A percentile compares a stretch with the other conserved stretches of the same genome.
phyloP scores from a whole-genome alignment of 2,329 filamentous ascomycete species.

The Xylaria sp. region DNA sequence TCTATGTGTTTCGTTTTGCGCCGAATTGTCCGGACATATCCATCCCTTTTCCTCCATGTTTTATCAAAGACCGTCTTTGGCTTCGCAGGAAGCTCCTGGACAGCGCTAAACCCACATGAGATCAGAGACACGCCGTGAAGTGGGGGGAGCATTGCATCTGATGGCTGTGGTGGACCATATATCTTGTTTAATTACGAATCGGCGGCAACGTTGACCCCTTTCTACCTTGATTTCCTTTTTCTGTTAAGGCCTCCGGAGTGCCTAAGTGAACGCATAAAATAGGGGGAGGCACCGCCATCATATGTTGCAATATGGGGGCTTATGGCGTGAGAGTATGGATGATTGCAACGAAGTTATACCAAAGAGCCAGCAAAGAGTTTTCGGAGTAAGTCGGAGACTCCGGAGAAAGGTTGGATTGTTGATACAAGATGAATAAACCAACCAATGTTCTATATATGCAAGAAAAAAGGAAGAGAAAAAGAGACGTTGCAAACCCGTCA shows the following conservation, averaged over 20 bases:
- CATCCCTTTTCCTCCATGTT: slow-evolving; percentile 40
- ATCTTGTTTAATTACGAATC: slow-evolving; percentile 64
- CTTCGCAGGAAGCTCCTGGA: slow-evolving; percentile 40
- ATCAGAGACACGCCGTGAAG: slow-evolving; percentile 40
- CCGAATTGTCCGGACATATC: slow-evolving; percentile 40
- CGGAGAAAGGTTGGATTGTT: slow-evolving; percentile 38
- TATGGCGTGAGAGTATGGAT: slow-evolving; percentile 35
- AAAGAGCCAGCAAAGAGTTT: slow-evolving; percentile 31
- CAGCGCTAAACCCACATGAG: slow-evolving; percentile 40
- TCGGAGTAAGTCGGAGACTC: slow-evolving; percentile 31
- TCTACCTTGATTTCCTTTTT: slow-evolving; percentile 43
- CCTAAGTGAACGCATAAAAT: slow-evolving; percentile 42
- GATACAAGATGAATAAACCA: slow-evolving; percentile 41
- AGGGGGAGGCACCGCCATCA: slow-evolving; percentile 35
- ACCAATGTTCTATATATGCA: slow-evolving; percentile 38
- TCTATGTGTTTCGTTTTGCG: slow-evolving; percentile 47
- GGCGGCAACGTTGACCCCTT: slow-evolving; percentile 47
- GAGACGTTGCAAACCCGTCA: background rate
- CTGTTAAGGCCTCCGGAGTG: slow-evolving; percentile 44
- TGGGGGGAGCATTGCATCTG: slow-evolving; percentile 46
- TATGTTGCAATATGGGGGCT: slow-evolving; percentile 35
- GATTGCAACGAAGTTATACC: slow-evolving; percentile 43
- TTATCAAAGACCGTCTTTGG: slow-evolving; percentile 41
- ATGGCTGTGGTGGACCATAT: slow-evolving; percentile 56
- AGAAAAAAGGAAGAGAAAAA: slow-evolving; percentile 1